phyloP scores from a whole-genome alignment of 768 basidiomycete genomes.

The Auriscalpium microsporum region DNA sequence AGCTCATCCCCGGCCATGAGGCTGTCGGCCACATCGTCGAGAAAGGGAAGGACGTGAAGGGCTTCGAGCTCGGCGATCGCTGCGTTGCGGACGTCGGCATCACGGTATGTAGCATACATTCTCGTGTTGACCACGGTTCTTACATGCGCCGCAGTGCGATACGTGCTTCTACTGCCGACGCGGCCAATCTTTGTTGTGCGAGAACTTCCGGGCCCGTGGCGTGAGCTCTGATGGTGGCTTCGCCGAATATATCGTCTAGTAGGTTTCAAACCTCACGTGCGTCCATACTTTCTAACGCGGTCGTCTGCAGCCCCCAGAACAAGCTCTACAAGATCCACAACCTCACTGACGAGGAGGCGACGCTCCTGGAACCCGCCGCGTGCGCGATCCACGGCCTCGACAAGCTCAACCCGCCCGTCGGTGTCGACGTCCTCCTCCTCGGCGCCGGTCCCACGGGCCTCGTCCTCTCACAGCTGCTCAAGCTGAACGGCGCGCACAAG shows the following conservation, averaged over 20 bases:
- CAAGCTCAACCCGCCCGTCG: constrained; percentile 75
- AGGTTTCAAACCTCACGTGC: constrained; percentile 19
- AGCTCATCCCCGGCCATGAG: constrained; percentile 72
- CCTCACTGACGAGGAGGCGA: constrained; percentile 79
- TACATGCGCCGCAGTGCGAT: constrained; percentile 48
- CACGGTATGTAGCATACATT: constrained; percentile 38
- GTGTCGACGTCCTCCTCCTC: constrained; percentile 74
- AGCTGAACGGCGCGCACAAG: constrained; percentile 73
- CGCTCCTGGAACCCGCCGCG: constrained; percentile 82
- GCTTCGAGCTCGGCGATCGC: constrained; percentile 70
- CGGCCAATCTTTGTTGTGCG: constrained; percentile 76
- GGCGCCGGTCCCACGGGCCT: constrained; percentile 93
- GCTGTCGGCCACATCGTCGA: constrained; percentile 65
- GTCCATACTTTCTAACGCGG: background rate
- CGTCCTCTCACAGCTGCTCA: constrained; percentile 80
- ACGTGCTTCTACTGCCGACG: constrained; percentile 83
- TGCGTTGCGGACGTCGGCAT: constrained; percentile 76
- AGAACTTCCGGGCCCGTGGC: constrained; percentile 74
- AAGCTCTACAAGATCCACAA: constrained; percentile 87
- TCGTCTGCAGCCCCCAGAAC: constrained; percentile 42
- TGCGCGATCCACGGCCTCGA: constrained; percentile 91
- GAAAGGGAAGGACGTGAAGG: constrained; percentile 73
- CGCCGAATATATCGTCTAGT: constrained; percentile 85
- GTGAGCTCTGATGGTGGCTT: constrained; percentile 81
- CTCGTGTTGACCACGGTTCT: background rate